phyloP scores from a whole-genome alignment of 2,329 filamentous ascomycete species.

The Curvularia lunata region DNA sequence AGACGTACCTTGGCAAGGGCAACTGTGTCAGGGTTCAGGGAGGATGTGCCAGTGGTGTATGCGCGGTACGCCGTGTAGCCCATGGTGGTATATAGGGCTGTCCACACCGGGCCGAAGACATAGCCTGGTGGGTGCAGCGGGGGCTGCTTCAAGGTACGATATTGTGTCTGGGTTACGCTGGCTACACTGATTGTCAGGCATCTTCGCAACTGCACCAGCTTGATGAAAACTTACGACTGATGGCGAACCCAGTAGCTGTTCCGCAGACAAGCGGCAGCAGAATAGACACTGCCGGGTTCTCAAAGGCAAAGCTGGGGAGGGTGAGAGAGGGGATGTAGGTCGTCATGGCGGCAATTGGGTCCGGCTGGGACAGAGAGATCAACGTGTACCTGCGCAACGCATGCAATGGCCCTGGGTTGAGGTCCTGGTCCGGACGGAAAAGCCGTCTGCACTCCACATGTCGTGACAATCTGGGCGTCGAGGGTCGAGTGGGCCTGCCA shows the following conservation, averaged over 20 bases:
- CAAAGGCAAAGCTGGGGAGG: slow-evolving; percentile 73
- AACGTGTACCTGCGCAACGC: slow-evolving; percentile 2
- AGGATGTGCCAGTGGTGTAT: slow-evolving; percentile 66
- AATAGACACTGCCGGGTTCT: slow-evolving; percentile 73
- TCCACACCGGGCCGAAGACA: slow-evolving; percentile 67
- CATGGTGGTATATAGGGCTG: slow-evolving; percentile 71
- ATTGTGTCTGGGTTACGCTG: slow-evolving; percentile 61
- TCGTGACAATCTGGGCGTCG: slow-evolving; percentile 15
- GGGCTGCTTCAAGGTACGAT: slow-evolving; percentile 70
- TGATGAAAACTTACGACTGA: slow-evolving; percentile 62
- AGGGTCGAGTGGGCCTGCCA: slow-evolving; percentile 15
- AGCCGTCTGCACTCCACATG: slow-evolving; percentile 11
- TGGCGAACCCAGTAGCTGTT: slow-evolving; percentile 73
- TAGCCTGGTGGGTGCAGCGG: slow-evolving; percentile 63
- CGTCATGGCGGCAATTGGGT: slow-evolving; percentile 65
- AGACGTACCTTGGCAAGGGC: slow-evolving; percentile 61
- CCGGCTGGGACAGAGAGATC: neutral
- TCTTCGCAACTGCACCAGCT: neutral
- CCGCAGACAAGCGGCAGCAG: slow-evolving; percentile 77
- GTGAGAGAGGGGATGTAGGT: slow-evolving; percentile 80
- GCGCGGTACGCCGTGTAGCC: slow-evolving; percentile 87
- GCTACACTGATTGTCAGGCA: slow-evolving; percentile 15
- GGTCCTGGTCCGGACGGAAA: neutral
- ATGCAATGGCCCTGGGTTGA: slow-evolving; percentile 3
- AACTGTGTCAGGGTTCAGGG: slow-evolving; percentile 57